Evolutionary conservation across 169 alveolate genomes (phyloP), one percentile per base, ranked within the genome.

Genomic region (Eimeria mitis): DNA sequence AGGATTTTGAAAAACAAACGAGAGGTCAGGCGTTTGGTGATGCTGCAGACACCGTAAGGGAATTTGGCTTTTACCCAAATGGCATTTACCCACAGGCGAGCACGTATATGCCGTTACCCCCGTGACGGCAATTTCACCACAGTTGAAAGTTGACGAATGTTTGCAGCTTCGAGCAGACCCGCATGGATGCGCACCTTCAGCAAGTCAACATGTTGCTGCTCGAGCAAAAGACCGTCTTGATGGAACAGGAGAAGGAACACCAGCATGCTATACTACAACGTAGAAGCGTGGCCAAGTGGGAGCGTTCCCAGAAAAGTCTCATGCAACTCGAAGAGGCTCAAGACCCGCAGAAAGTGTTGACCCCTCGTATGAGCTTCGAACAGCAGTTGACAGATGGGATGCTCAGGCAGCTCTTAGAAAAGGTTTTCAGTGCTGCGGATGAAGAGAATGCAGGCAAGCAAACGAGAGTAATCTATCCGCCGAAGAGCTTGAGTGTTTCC

Each of bases 301-400:
- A 88, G 23, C 44, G 88, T 14, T 25, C 95, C 31, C 8, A 54
- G 1, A 84, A 70, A 7, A 78, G 81, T 9, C 49, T 61, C 65
- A 23, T 28, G 49, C 75, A 63, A 40, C 73, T 25, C 16, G 96
- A 75, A 83, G 49, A 44, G n/a, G 42, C 76, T n/a, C 31, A 28
- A 13, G 87, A 81, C 13, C 63, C 14, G n/a, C 78, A 21, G 34
- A 84, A 44, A 28, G n/a, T 42, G n/a, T 59, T 92, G n/a, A 81
- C 92, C 31, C 96, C 96, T 40, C 92, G 96, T 52, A 83, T 92
- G 94, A 73, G 89, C 87, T 92, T 65, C 70, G 96, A 92, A 54
- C 44, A 61, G 16, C 96, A 75, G 23, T 91, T 61, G 59, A 88
- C 89, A 47, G 89, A 83, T 7, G 59, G 40, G 0, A 59, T 61